Evolutionary conservation across 2,329 filamentous ascomycete species (phyloP).

Genomic region (Aureobasidium melanogenum): DNA sequence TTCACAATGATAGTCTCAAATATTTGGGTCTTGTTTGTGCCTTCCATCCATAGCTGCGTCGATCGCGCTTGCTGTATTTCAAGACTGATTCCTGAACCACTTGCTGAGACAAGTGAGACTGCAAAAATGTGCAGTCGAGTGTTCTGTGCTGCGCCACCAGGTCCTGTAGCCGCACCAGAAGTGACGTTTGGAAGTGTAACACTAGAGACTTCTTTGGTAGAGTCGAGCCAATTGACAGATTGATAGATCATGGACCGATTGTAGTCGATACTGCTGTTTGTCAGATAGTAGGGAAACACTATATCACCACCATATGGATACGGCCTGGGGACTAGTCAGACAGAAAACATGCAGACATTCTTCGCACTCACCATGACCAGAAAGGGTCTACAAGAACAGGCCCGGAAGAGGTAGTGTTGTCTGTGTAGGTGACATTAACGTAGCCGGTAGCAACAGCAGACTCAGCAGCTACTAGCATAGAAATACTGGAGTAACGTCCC

Average conservation of each 20-base stretch:
- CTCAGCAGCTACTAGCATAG: conserved; percentile 34
- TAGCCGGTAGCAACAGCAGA: conserved; percentile 29
- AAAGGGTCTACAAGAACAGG: conserved; percentile 29
- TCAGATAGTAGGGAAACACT: conserved; percentile 31
- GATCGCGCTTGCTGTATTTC: conserved; percentile 33
- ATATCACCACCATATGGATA: conserved; percentile 34
- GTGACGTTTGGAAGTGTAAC: conserved; percentile 30
- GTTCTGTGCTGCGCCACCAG: conserved; percentile 21
- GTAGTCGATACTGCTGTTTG: conserved; percentile 28
- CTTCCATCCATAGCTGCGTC: conserved; percentile 33
- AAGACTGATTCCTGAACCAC: conserved; percentile 19
- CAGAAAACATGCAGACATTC: not conserved
- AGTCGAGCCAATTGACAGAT: conserved; percentile 31
- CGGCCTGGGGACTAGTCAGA: conserved; percentile 15
- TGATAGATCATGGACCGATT: conserved; percentile 35
- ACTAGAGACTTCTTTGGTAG: conserved; percentile 29
- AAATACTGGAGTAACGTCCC: conserved; percentile 29
- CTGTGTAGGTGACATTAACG: conserved; percentile 31
- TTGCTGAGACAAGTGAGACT: conserved; percentile 26
- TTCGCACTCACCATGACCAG: conserved; percentile 25
- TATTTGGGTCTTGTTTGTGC: conserved; percentile 31
- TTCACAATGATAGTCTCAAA: conserved; percentile 32
- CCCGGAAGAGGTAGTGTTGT: conserved; percentile 27
- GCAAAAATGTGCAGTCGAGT: conserved; percentile 33
- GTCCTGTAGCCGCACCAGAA: conserved; percentile 24